Evolutionary conservation across 345 rosid species (phyloP), one percentile per base, ranked within the genome.

Genomic region (Eucalyptus microcorys): DNA sequence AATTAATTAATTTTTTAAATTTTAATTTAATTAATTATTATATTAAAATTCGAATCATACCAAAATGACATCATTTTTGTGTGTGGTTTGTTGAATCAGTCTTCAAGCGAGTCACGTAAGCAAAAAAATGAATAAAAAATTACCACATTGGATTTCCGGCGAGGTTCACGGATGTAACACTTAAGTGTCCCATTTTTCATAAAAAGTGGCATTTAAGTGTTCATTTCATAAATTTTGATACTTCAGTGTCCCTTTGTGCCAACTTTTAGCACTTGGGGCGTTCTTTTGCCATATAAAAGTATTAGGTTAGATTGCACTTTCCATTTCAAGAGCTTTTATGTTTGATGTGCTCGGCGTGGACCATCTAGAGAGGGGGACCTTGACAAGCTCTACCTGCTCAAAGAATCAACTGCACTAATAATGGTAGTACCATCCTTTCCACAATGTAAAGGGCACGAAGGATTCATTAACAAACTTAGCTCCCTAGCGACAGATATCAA

Each of bases 131-230:
- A 48, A 48, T 48, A 48, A 48, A 48, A 4, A 48, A 48, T 48
- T 48, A 13, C 0, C 5, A 47, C 5, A 1, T 48, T 11, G 4
- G 49, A 48, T 48, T 12, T 48, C 14, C 0, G 0, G 1, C 14
- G 4, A 48, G 14, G 14, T 48, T 48, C 2, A 5, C 14, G 0
- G 14, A 48, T 48, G 49, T 13, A 5, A 0, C 49, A 48, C 12
- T 48, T 14, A 48, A 48, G 5, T 48, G 49, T 48, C 15, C 2
- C 5, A 48, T 12, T 48, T 48, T 48, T 13, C 48, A 48, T 48
- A 48, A 48, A 48, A 48, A 48, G 5, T 48, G 5, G 2, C 15
- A 48, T 5, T 48, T 48, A 13, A 48, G 15, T 48, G 0, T 48
- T 13, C 5, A 1, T 48, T 48, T 48, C 15, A 1, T 48, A 48